Evolutionary conservation across 176 grass and related monocot species (phyloP).

Genomic region (Themeda triandra): DNA sequence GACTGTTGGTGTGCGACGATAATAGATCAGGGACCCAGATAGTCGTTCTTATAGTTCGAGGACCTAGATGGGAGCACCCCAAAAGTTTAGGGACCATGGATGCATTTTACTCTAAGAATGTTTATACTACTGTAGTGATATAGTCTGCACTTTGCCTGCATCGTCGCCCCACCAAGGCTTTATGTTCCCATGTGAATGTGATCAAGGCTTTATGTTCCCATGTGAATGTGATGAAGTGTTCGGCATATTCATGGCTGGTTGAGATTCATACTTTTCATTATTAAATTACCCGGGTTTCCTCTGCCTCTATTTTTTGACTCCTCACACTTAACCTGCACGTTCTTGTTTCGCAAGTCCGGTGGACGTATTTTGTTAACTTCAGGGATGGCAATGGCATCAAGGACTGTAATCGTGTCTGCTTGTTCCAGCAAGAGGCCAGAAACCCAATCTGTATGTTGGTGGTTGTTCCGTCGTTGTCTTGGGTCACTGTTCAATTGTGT

Average conservation of each 20-base stretch:
- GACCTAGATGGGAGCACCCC: no score
- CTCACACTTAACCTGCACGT: not conserved
- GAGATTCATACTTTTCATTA: not conserved
- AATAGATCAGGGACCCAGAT: no score
- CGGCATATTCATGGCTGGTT: not conserved
- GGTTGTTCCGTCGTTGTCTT: not conserved
- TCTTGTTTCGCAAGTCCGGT: not conserved
- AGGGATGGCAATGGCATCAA: not conserved
- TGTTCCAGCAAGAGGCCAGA: not conserved
- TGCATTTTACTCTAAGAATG: no score
- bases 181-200: no score
- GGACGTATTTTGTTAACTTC: not conserved
- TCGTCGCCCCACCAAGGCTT: not conserved
- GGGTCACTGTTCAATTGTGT: not conserved
- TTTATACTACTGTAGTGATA: no score
- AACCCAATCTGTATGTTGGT: not conserved
- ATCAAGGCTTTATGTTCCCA: not conserved
- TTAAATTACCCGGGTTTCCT: not conserved
- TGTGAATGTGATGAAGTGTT: slow-evolving; percentile 34
- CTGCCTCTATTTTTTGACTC: not conserved
- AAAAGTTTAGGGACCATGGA: no score
- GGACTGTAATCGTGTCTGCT: not conserved
- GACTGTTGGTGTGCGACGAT: no score
- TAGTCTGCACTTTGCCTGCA: not conserved
- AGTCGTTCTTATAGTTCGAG: no score